Percentiles rank a stretch among this genome's conserved stretches.
Evolutionary conservation across 805 yeast species (phyloP).

Genomic region (Blastobotrys parvus): DNA sequence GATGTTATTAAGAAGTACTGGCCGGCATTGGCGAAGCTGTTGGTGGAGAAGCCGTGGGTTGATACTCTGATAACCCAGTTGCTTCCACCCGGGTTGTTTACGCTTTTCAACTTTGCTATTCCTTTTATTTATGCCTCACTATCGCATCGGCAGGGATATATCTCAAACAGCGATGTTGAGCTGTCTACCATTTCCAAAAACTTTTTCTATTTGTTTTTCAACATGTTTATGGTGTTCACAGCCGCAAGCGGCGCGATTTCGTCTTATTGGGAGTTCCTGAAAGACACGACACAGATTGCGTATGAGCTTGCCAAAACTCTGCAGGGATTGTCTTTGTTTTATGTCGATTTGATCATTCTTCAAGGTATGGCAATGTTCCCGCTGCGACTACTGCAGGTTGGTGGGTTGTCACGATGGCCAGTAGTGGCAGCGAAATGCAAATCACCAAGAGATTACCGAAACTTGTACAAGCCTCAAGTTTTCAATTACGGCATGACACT

Average conservation of each 20-base stretch:
- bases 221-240: conserved; percentile 87
- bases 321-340: conserved; percentile 71
- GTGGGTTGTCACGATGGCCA: conserved; percentile 69
- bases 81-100: conserved; percentile 84
- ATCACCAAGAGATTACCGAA: conserved; percentile 75
- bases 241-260: conserved; percentile 81
- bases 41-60: conserved; percentile 61
- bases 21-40: conserved; percentile 69
- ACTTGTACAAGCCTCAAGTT: conserved; percentile 76
- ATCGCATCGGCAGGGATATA: conserved; percentile 76
- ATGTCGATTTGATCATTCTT: conserved; percentile 75
- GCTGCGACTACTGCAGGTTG: conserved; percentile 71
- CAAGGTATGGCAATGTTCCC: conserved; percentile 89
- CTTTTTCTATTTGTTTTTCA: conserved; percentile 89
- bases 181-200: conserved; percentile 83
- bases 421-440: conserved; percentile 54
- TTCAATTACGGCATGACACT: conserved; percentile 86
- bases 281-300: conserved; percentile 87
- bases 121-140: conserved; percentile 84
- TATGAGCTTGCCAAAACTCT: conserved; percentile 76
- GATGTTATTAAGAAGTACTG: conserved; percentile 72
- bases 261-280: conserved; percentile 65
- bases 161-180: conserved; percentile 90
- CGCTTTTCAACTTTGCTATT: conserved; percentile 69
- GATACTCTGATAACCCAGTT: conserved; percentile 77